These are phyloP conservation scores for Colletotrichum magnum DNA, from an alignment of 2,329 filamentous ascomycete species.

Conservation along the genomic window DNA sequence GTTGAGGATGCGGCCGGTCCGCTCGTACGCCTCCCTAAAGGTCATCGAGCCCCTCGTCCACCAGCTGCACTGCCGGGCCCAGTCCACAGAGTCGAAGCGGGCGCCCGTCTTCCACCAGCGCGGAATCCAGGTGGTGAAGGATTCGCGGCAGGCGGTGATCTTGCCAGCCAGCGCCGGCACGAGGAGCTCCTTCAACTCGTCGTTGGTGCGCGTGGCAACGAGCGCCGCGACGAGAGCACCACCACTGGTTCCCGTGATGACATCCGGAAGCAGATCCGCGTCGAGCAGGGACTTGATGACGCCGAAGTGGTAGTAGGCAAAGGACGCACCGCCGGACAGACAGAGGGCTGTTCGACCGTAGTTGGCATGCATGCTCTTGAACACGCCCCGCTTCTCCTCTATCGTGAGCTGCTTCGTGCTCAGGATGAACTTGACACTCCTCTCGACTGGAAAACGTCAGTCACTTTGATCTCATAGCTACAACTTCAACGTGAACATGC, in stretches of 20 bases:
- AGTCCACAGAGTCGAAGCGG: slow-evolving; percentile 93
- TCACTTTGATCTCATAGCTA: background rate
- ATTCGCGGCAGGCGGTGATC: slow-evolving; percentile 89
- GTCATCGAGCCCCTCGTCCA: slow-evolving; percentile 93
- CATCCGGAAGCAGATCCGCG: slow-evolving; percentile 86
- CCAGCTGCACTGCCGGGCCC: slow-evolving; percentile 89
- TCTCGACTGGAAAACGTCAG: slow-evolving; percentile 67
- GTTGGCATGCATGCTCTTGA: slow-evolving; percentile 91
- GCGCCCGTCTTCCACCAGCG: slow-evolving; percentile 95
- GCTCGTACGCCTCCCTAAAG: slow-evolving; percentile 93
- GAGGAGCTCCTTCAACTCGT: slow-evolving; percentile 87
- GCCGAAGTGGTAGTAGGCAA: slow-evolving; percentile 97
- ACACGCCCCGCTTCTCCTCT: slow-evolving; percentile 84
- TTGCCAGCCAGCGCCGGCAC: slow-evolving; percentile 88
- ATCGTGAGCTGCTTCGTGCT: slow-evolving; percentile 75
- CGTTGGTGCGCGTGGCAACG: slow-evolving; percentile 90
- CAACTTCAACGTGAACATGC: slow-evolving; percentile 41
- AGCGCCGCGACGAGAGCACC: slow-evolving; percentile 91
- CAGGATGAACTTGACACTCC: slow-evolving; percentile 76
- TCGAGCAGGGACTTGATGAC: slow-evolving; percentile 92
- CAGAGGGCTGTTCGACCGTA: slow-evolving; percentile 94
- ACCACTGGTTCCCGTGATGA: slow-evolving; percentile 96
- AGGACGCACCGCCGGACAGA: slow-evolving; percentile 91
- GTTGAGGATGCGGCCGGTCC: slow-evolving; percentile 94
- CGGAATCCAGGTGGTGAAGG: slow-evolving; percentile 80